phyloP scores from a whole-genome alignment of 2,329 filamentous ascomycete genomes.

The Phialophora verrucosa region DNA sequence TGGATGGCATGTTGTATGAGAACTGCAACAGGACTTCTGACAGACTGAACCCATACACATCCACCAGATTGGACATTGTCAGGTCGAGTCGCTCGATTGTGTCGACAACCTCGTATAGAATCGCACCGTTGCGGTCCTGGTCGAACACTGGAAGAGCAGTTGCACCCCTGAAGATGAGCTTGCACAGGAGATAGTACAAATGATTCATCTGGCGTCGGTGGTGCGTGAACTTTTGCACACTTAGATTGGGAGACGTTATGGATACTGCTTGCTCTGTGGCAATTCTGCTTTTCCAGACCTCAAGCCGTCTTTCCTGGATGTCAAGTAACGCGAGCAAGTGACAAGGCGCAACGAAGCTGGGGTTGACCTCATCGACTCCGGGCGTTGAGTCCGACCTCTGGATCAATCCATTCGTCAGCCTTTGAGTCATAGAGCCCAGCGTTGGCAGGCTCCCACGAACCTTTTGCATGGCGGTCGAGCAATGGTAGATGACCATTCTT shows the following conservation, averaged over 20 bases:
- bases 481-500: constrained; percentile 33
- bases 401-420: constrained; percentile 7
- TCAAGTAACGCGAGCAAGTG: constrained; percentile 33
- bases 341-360: constrained; percentile 30
- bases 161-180: constrained; percentile 9
- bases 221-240: neutral
- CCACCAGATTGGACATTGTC: constrained; percentile 8
- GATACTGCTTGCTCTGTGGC: neutral
- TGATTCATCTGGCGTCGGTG: constrained; percentile 23
- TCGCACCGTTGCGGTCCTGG: neutral
- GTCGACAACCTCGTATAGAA: neutral
- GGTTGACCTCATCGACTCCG: constrained; percentile 22
- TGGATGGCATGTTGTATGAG: neutral
- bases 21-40: constrained; percentile 22
- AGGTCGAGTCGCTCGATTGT: constrained; percentile 8
- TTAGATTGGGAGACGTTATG: neutral
- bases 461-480: constrained; percentile 23
- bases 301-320: constrained; percentile 32
- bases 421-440: constrained; percentile 1
- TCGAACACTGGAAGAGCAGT: neutral
- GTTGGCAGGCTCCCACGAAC: constrained; percentile 8
- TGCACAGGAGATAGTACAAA: constrained; percentile 26
- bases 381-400: neutral
- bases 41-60: constrained; percentile 26
- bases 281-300: constrained; percentile 34